Conservation (phyloP, 768 basidiomycete genomes). For the Clitopilus hobsonii region DNA sequence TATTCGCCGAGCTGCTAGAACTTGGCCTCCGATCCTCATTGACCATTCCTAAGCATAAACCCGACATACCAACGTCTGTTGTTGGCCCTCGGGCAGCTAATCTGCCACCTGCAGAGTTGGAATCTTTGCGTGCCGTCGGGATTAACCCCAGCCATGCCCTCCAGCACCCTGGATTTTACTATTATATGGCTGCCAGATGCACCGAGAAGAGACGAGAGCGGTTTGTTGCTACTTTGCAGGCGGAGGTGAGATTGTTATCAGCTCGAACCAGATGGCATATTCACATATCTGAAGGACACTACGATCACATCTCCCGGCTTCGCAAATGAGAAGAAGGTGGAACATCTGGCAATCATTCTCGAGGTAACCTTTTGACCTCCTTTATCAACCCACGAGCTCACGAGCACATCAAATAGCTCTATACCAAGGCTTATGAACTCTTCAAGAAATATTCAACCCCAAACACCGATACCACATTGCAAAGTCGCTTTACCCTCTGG, state of each 20-base stretch:
- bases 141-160: constrained; percentile 78
- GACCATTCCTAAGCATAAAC: constrained; percentile 54
- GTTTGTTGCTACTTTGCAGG: constrained; percentile 55
- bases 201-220: constrained; percentile 71
- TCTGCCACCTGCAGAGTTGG: constrained; percentile 38
- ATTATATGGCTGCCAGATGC: constrained; percentile 83
- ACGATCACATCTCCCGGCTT: constrained; percentile 60
- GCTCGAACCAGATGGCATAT: background rate
- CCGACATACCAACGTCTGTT: constrained; percentile 16
- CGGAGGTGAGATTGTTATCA: constrained; percentile 39
- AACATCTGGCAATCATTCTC: constrained; percentile 76
- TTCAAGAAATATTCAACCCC: constrained; percentile 73
- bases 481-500: constrained; percentile 80
- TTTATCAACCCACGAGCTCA: no score
- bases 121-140: constrained; percentile 58
- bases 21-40: constrained; percentile 66
- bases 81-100: constrained; percentile 5
- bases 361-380: constrained; percentile 49
- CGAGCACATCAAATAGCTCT: constrained; percentile 72
- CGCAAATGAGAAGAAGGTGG: constrained; percentile 87
- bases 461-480: constrained; percentile 39
- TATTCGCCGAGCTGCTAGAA: constrained; percentile 88
- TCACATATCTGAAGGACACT: background rate
- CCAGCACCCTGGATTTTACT: constrained; percentile 92
- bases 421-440: constrained; percentile 90